Conservation (phyloP, 2,329 filamentous ascomycete species). For the Epichloe baconii region DNA sequence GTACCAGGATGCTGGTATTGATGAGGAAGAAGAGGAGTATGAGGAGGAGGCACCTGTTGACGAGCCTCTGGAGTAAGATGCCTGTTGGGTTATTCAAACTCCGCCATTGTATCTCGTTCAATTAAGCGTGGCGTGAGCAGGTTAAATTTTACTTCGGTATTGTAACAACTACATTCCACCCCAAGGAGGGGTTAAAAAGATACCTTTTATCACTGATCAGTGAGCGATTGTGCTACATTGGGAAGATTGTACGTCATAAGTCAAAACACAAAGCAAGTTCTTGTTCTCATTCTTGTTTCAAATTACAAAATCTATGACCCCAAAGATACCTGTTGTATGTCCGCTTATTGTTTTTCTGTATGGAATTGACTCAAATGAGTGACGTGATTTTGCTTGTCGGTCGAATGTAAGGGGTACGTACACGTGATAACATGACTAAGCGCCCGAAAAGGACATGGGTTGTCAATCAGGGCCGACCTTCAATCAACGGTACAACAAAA, state of each 20-base stretch:
- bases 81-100: background rate
- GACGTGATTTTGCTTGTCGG: background rate
- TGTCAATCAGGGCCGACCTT: background rate
- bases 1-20: constrained; percentile 97
- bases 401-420: background rate
- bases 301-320: background rate
- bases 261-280: background rate
- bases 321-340: background rate
- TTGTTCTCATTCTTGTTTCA: background rate
- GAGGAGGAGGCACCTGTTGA: constrained; percentile 63
- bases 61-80: constrained; percentile 49
- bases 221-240: background rate
- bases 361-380: background rate
- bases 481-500: background rate
- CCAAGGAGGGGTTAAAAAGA: background rate
- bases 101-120: background rate
- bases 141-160: constrained; percentile 19
- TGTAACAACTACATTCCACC: constrained; percentile 5
- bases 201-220: background rate
- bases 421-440: constrained; percentile 11
- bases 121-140: background rate
- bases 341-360: background rate
- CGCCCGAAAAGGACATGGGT: constrained; percentile 6
- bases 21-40: constrained; percentile 94
- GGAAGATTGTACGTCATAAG: background rate